A percentile compares a stretch with the other conserved stretches of the same genome.
Conservation (phyloP, 2,329 filamentous ascomycete genomes). For the Scedosporium minutisporum region DNA sequence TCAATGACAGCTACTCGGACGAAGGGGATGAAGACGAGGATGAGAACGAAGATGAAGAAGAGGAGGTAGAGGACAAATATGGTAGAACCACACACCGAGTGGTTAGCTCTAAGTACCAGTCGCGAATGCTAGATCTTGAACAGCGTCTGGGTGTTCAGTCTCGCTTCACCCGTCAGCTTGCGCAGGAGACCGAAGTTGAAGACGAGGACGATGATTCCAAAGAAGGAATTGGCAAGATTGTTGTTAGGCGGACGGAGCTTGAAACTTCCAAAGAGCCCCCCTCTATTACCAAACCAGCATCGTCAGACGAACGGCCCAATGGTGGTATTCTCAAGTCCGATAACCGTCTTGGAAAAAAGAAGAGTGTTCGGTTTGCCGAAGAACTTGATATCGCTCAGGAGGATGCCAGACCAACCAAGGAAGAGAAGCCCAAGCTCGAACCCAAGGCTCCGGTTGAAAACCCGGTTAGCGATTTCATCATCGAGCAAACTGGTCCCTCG, state of each 20-base stretch:
- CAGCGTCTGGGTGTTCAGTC: conserved; percentile 57
- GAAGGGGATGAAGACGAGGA: conserved; percentile 43
- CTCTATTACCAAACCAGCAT: background rate
- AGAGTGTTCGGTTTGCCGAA: conserved; percentile 73
- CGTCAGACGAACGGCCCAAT: background rate
- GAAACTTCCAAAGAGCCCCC: conserved; percentile 6
- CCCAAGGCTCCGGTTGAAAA: conserved; percentile 14
- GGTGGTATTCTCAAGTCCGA: conserved; percentile 11
- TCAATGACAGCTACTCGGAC: conserved; percentile 36
- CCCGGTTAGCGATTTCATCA: conserved; percentile 37
- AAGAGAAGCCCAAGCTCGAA: conserved; percentile 5
- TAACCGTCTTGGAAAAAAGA: conserved; percentile 32
- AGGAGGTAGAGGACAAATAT: conserved; percentile 67
- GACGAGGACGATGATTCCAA: conserved; percentile 29
- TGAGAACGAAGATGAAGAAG: conserved; percentile 51
- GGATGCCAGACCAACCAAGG: conserved; percentile 12
- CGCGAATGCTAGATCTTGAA: conserved; percentile 79
- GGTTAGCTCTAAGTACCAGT: conserved; percentile 64
- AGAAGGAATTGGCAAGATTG: conserved; percentile 48
- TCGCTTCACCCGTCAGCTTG: conserved; percentile 30
- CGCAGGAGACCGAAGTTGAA: conserved; percentile 21
- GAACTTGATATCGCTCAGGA: conserved; percentile 58
- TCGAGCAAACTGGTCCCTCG: conserved; percentile 30
- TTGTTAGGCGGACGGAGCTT: conserved; percentile 27
- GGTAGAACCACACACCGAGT: conserved; percentile 61